Evolutionary conservation across 192 early-diverging fungal genomes (phyloP).

Genomic region (Coemansia interrupta): DNA sequence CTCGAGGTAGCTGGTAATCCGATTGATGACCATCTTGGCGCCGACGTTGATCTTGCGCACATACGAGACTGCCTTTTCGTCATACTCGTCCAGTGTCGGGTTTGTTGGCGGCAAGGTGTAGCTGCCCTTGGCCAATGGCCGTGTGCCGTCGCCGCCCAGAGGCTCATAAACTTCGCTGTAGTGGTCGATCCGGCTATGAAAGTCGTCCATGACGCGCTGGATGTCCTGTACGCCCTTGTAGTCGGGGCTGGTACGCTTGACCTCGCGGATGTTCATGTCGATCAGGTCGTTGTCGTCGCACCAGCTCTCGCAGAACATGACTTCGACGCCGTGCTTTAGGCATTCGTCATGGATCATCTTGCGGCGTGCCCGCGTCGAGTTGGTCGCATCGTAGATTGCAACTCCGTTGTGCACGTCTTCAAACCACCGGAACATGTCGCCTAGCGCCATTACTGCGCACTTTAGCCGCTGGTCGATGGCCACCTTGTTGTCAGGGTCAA

Average conservation of each 20-base stretch:
- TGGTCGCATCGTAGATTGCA: constrained; percentile 98
- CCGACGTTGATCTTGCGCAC: constrained; percentile 97
- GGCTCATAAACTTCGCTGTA: constrained; percentile 92
- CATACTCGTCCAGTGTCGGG: constrained; percentile 45
- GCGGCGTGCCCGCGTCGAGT: constrained; percentile 83
- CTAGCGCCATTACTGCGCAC: constrained; percentile 78
- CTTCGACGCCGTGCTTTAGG: constrained; percentile 71
- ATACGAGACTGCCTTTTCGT: constrained; percentile 72
- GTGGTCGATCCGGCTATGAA: constrained; percentile 85
- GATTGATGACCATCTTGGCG: constrained; percentile 84
- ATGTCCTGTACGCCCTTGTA: constrained; percentile 82
- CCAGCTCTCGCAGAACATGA: constrained; percentile 95
- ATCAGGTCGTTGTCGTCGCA: constrained; percentile 89
- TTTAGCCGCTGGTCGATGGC: constrained; percentile 69
- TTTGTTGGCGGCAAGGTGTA: constrained; percentile 43
- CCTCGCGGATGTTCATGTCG: constrained; percentile 89
- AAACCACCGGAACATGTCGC: constrained; percentile 93
- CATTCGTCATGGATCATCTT: constrained; percentile 69
- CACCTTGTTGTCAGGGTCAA: constrained; percentile 79
- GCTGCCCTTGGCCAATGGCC: constrained; percentile 49
- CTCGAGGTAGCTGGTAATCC: constrained; percentile 92
- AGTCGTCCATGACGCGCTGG: constrained; percentile 85
- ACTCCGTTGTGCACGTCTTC: constrained; percentile 75
- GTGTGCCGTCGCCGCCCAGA: constrained; percentile 56
- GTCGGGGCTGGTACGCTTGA: constrained; percentile 93